Evolutionary conservation across 2,329 filamentous ascomycete species (phyloP).

Genomic region (Curvularia verruculosa): DNA sequence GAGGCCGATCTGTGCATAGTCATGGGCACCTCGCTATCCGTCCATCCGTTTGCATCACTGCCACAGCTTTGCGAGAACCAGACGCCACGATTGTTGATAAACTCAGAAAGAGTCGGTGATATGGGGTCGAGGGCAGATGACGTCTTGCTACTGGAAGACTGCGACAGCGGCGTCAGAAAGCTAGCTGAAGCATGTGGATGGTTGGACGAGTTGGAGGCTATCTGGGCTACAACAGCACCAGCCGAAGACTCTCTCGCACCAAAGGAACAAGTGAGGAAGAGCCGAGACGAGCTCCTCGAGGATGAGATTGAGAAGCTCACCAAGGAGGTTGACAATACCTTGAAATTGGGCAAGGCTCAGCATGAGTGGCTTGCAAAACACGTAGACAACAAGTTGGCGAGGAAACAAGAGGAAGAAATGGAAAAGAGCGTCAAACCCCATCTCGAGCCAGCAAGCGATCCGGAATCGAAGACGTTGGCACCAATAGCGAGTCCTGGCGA

Average conservation of each 20-base stretch:
- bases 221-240: constrained; percentile 71
- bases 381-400: constrained; percentile 37
- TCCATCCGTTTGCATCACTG: constrained; percentile 87
- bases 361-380: constrained; percentile 46
- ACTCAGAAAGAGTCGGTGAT: constrained; percentile 80
- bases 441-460: constrained; percentile 12
- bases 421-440: background rate
- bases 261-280: constrained; percentile 49
- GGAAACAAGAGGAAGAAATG: constrained; percentile 13
- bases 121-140: constrained; percentile 81
- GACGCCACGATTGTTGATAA: constrained; percentile 82
- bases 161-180: constrained; percentile 78
- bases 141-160: constrained; percentile 81
- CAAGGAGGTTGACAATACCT: constrained; percentile 62
- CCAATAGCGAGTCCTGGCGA: constrained; percentile 10
- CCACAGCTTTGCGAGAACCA: constrained; percentile 67
- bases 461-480: constrained; percentile 16
- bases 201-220: constrained; percentile 77
- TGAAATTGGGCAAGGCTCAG: constrained; percentile 45
- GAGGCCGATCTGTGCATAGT: constrained; percentile 80
- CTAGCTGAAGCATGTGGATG: constrained; percentile 84
- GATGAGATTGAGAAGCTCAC: constrained; percentile 65
- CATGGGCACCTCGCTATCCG: constrained; percentile 85
- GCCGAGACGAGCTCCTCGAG: constrained; percentile 62
- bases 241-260: constrained; percentile 38